Evolutionary conservation across 768 basidiomycete genomes (phyloP).

Genomic region (Gymnopilus dilepis): DNA sequence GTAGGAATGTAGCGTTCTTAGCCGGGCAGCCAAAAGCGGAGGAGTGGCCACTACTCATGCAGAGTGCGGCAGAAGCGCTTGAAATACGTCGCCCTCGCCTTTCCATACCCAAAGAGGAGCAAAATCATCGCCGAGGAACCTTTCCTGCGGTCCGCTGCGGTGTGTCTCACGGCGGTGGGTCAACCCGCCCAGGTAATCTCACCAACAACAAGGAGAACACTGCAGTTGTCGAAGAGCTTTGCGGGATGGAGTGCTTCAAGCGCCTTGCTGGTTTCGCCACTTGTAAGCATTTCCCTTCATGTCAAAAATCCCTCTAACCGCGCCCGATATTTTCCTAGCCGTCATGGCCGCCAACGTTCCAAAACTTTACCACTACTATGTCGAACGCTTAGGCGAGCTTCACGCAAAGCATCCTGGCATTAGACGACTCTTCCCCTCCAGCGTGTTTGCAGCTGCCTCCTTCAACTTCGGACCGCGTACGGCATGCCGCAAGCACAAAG

Average conservation of each 20-base stretch:
- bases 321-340: not conserved
- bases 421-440: not conserved
- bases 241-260: conserved; percentile 6
- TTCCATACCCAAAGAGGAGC: not conserved
- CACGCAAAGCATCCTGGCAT: conserved; percentile 13
- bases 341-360: conserved; percentile 14
- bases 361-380: conserved; percentile 10
- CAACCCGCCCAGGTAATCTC: conserved; percentile 11
- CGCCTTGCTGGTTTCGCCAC: conserved; percentile 17
- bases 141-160: conserved; percentile 13
- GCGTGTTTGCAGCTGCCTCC: not conserved
- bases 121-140: conserved; percentile 4
- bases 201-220: not conserved
- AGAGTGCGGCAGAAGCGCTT: not conserved
- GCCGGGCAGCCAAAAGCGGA: conserved; percentile 8
- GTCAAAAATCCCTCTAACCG: not conserved
- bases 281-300: not conserved
- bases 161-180: conserved; percentile 16
- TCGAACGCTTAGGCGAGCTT: not conserved
- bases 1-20: conserved; percentile 4
- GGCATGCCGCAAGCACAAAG: not conserved
- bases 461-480: not conserved
- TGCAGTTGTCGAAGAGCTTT: not conserved
- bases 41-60: conserved; percentile 3
- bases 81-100: not conserved